phyloP scores from a whole-genome alignment of 768 basidiomycete species.

The Mycena chlorophos region DNA sequence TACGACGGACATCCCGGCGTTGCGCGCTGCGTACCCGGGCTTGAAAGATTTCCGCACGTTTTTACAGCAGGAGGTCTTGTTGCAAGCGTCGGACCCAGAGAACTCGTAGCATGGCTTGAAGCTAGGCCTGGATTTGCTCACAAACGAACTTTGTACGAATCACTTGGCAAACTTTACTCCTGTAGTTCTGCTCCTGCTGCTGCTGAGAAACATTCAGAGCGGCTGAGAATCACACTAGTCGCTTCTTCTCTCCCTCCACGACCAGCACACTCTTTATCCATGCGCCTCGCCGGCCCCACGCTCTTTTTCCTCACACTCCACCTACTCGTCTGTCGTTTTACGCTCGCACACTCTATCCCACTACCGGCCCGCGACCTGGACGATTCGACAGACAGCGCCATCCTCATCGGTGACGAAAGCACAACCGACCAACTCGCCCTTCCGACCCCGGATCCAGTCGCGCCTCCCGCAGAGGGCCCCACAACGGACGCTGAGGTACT shows the following conservation, averaged over 20 bases:
- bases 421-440: background rate
- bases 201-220: too few relatives aligned
- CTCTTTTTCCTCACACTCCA: background rate
- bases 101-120: too few relatives aligned
- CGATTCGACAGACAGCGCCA: background rate
- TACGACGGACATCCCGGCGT: slow-evolving; percentile 12
- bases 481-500: slow-evolving; percentile 3
- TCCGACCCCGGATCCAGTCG: background rate
- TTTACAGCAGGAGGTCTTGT: slow-evolving; percentile 5
- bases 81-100: background rate
- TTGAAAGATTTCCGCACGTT: slow-evolving; percentile 18
- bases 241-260: too few relatives aligned
- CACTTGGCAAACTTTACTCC: too few relatives aligned
- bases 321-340: slow-evolving; percentile 1
- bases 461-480: slow-evolving; percentile 1
- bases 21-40: slow-evolving; percentile 12
- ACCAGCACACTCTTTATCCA: background rate
- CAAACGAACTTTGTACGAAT: too few relatives aligned
- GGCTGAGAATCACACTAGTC: too few relatives aligned
- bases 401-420: too few relatives aligned
- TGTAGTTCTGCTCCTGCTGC: too few relatives aligned
- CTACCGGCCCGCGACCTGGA: background rate
- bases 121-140: too few relatives aligned
- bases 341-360: background rate
- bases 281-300: background rate